Evolutionary conservation across 805 yeast genomes (phyloP).

Genomic region (Jamesozyma lodderae): DNA sequence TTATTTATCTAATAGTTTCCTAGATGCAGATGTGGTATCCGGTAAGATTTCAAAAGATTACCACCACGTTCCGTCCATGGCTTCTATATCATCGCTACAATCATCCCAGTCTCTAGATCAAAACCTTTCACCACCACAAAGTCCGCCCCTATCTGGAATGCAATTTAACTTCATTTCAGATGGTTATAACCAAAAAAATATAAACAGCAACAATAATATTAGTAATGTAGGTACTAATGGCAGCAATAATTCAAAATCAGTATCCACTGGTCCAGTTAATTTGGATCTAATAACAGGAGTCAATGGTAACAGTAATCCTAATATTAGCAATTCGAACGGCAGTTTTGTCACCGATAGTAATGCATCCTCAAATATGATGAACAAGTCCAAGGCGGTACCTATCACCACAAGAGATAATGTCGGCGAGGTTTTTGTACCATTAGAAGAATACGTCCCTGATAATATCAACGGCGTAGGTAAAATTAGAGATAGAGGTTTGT

Average conservation of each 20-base stretch:
- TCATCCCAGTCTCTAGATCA: slow-evolving; percentile 28
- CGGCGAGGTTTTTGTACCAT: slow-evolving; percentile 33
- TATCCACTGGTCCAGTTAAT: not conserved
- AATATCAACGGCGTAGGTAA: slow-evolving; percentile 27
- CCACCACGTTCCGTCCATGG: slow-evolving; percentile 23
- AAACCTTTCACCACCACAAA: slow-evolving; percentile 22
- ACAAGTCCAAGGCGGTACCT: not conserved
- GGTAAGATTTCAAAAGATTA: slow-evolving; percentile 27
- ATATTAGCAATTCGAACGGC: not conserved
- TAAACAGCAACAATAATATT: not conserved
- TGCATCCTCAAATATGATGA: not conserved
- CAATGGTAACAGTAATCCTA: not conserved
- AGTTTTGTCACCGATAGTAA: not conserved
- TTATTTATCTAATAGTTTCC: slow-evolving; percentile 9
- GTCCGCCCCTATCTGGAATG: slow-evolving; percentile 18
- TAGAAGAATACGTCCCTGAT: slow-evolving; percentile 32
- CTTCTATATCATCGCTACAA: slow-evolving; percentile 27
- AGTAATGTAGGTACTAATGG: not conserved
- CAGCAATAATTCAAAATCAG: not conserved
- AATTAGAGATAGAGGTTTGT: slow-evolving; percentile 16
- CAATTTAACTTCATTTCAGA: slow-evolving; percentile 11
- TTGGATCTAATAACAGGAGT: slow-evolving; percentile 6
- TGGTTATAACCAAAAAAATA: not conserved
- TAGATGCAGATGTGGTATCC: slow-evolving; percentile 14
- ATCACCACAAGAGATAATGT: slow-evolving; percentile 17